Evolutionary conservation across 2,329 filamentous ascomycete genomes (phyloP).

Genomic region (Fusarium oligoseptatum): DNA sequence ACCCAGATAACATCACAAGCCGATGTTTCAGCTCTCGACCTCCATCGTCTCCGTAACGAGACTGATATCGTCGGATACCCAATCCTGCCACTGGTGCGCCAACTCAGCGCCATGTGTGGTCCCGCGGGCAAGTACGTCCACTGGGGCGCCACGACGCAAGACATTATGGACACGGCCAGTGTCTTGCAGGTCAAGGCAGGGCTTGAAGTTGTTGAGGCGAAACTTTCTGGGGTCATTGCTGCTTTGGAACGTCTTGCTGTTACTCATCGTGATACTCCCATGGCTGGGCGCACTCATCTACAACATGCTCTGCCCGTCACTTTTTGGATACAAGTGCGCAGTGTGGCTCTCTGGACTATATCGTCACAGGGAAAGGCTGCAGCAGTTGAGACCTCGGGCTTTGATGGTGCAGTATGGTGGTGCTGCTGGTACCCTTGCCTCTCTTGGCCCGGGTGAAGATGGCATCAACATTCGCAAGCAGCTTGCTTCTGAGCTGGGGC

Average conservation of each 20-base stretch:
- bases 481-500: constrained; percentile 61
- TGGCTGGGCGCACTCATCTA: constrained; percentile 70
- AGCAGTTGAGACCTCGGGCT: constrained; percentile 59
- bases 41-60: constrained; percentile 56
- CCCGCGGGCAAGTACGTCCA: constrained; percentile 59
- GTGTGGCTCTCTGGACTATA: constrained; percentile 65
- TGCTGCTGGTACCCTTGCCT: constrained; percentile 67
- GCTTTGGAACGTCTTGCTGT: constrained; percentile 58
- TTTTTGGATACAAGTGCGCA: constrained; percentile 70
- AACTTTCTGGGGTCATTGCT: constrained; percentile 57
- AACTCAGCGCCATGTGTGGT: constrained; percentile 49
- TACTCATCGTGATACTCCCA: constrained; percentile 65
- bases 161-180: constrained; percentile 69
- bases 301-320: constrained; percentile 70
- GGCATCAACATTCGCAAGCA: constrained; percentile 63
- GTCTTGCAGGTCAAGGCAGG: constrained; percentile 66
- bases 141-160: constrained; percentile 71
- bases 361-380: constrained; percentile 61
- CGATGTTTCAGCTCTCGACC: constrained; percentile 38
- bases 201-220: constrained; percentile 60
- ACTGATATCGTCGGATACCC: constrained; percentile 69
- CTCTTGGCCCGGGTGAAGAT: constrained; percentile 60
- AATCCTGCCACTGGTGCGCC: constrained; percentile 63
- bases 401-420: constrained; percentile 69
- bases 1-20: constrained; percentile 53